A percentile compares a stretch with the other conserved stretches of the same genome.
Conservation (phyloP, 345 rosid species). For the Eucalyptus virginea region DNA sequence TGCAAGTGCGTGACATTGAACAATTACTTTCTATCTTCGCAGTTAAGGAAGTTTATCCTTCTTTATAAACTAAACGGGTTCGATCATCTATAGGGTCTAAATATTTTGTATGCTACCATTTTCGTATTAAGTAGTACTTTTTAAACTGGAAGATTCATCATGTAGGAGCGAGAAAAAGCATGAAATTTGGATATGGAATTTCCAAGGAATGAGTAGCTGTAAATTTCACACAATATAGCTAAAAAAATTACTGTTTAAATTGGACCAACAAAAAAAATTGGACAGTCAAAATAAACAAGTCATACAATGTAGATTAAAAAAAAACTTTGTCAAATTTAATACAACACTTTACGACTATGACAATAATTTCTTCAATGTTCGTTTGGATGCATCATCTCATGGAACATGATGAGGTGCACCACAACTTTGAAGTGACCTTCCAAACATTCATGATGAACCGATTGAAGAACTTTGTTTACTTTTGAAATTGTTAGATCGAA, state of each 20-base stretch:
- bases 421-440: not conserved
- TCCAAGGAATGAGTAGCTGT: not conserved
- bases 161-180: not conserved
- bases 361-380: not conserved
- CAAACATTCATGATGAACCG: not conserved
- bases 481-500: not conserved
- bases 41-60: not conserved
- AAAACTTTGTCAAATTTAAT: not conserved
- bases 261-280: not conserved
- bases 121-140: not conserved
- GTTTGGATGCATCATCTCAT: not conserved
- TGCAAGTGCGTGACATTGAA: not conserved
- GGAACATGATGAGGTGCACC: not conserved
- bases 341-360: not conserved
- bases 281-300: not conserved
- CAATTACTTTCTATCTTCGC: not conserved
- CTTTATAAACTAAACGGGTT: not conserved
- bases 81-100: not conserved
- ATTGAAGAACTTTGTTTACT: not conserved
- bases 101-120: not conserved
- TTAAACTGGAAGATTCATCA: not conserved
- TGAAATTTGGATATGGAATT: not conserved
- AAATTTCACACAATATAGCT: not conserved
- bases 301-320: not conserved
- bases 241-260: not conserved